phyloP scores from a whole-genome alignment of 1,284 basidiomycete species.

The Sporisorium scitamineum region DNA sequence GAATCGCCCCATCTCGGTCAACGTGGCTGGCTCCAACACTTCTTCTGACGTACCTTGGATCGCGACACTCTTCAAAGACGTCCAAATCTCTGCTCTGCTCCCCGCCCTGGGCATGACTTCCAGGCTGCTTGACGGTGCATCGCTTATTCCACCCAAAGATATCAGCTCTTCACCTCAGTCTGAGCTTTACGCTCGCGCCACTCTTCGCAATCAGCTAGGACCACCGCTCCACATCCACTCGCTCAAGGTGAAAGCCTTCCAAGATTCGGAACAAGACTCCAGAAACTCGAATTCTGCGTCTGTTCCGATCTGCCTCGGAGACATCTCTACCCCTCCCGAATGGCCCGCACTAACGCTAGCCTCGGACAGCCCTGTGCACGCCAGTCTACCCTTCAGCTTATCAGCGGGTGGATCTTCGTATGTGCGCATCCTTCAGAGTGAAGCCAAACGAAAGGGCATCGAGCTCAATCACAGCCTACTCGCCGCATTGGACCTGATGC shows the following conservation, averaged over 20 bases:
- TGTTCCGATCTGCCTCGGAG: constrained; percentile 34
- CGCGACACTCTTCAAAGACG: constrained; percentile 32
- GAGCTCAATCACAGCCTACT: constrained; percentile 53
- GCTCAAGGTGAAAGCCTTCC: constrained; percentile 37
- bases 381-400: constrained; percentile 53
- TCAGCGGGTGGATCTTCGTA: constrained; percentile 51
- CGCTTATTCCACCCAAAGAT: constrained; percentile 34
- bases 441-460: constrained; percentile 46
- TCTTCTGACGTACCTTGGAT: constrained; percentile 50
- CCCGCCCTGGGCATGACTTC: constrained; percentile 52
- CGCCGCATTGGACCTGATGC: constrained; percentile 47
- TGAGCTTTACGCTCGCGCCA: constrained; percentile 50
- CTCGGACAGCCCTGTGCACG: constrained; percentile 35
- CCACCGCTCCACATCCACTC: constrained; percentile 42
- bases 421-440: constrained; percentile 49
- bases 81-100: constrained; percentile 37
- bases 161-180: constrained; percentile 2
- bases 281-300: background rate
- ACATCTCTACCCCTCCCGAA: constrained; percentile 38
- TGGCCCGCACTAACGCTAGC: constrained; percentile 47
- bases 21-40: constrained; percentile 21
- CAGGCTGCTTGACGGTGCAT: constrained; percentile 53
- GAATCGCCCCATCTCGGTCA: constrained; percentile 42
- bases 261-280: constrained; percentile 16
- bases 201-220: constrained; percentile 54